Base-by-base conservation (phyloP, 371 early-diverging fungal species). In the Rhizopus arrhizus region DNA sequence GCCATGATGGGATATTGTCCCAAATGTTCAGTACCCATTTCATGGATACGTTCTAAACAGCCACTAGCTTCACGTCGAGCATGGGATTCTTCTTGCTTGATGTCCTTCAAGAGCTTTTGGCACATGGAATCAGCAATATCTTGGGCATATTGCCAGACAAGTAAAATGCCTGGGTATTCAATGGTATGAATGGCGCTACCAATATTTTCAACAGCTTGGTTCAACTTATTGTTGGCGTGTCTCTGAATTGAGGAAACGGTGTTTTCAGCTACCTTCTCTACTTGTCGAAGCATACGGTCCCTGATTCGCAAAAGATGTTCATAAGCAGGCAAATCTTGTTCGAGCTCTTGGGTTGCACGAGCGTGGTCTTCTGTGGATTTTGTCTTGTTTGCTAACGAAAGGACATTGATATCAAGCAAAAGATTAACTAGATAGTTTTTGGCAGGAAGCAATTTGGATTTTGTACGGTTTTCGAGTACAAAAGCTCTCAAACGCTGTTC, bases 361-460 rank as follows among this genome's bases (percentile, higher is more conserved):
- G 69, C 48, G 43, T 73, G 62, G n/a, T 69, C 72, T 12, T 75
- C 68, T 5, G 66, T 61, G 3, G 85, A 82, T 47, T 75, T 72
- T 15, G 73, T 65, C 28, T 68, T 68, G 67, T 88, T 90, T 33
- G 78, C 71, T 55, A 84, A 81, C 5, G 85, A 71, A 15, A 90
- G 66, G 8, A 78, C 59, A 22, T 73, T 66, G 49, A 90, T 74
- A 59, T 95, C 95, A 54, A 64, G 68, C 53, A 95, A 73, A 31
- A 96, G 77, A 67, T 95, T 92, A 61, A 82, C 79, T 13, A 96
- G 78, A 63, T 93, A 98, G 62, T 89, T 84, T 76, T 95, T 94
- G 45, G 95, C 97, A 0, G 99, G 99, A 0, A 91, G 87, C 16
- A 97, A 79, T 77, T 98, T 98, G 57, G 95, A 93, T 65, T 91